Percentiles rank a stretch among this genome's conserved stretches.
Evolutionary conservation across 345 rosid genomes (phyloP).

Genomic region (thale cress (Arabidopsis thaliana)): TAIR10.1 NC_003074.8:5049001-5049500

Average conservation of each 20-base stretch:
- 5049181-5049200: constrained; percentile 70
- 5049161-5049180: neutral
- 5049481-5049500: constrained; percentile 78
- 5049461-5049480: constrained; percentile 78
- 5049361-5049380: neutral
- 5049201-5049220: constrained; percentile 82
- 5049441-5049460: constrained; percentile 69
- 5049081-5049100: constrained; percentile 43
- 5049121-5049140: neutral
- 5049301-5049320: constrained; percentile 79
- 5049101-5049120: neutral
- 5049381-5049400: constrained; percentile 9
- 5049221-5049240: constrained; percentile 79
- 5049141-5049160: neutral
- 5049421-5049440: constrained; percentile 97
- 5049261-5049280: constrained; percentile 71
- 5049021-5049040: constrained; percentile 86
- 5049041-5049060: constrained; percentile 79
- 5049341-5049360: neutral
- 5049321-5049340: constrained; percentile 86
- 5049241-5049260: constrained; percentile 74
- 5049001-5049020: constrained; percentile 74
- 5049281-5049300: constrained; percentile 98
- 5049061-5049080: constrained; percentile 93
- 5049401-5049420: constrained; percentile 16